Percentiles rank a stretch among this genome's conserved stretches.
phyloP scores from a whole-genome alignment of 257 asterid genomes.

The Perilla frutescens region DNA sequence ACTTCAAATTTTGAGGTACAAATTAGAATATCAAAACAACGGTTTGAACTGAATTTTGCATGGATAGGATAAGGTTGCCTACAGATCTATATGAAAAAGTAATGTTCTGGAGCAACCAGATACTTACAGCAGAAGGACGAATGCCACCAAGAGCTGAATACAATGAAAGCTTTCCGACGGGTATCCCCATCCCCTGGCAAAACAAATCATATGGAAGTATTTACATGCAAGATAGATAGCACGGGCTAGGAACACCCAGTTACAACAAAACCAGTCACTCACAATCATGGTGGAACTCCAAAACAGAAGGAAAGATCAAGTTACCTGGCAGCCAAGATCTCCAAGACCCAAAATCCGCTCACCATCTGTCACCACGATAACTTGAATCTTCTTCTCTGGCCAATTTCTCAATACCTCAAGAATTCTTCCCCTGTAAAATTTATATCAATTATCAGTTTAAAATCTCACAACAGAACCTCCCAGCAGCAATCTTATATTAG shows the following conservation, averaged over 20 bases:
- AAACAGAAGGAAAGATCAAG: constrained; percentile 14
- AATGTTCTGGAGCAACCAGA: constrained; percentile 13
- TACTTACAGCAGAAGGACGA: constrained; percentile 92
- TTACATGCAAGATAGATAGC: not conserved
- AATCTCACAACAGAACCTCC: constrained; percentile 19
- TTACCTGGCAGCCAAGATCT: constrained; percentile 98
- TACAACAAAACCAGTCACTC: not conserved
- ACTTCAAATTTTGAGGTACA: not conserved
- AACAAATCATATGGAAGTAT: constrained; percentile 11
- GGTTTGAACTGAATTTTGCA: not conserved
- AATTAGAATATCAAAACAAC: not conserved
- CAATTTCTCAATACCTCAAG: constrained; percentile 94
- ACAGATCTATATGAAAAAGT: not conserved
- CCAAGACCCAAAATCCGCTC: constrained; percentile 99
- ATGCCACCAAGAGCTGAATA: constrained; percentile 98
- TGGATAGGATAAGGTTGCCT: not conserved
- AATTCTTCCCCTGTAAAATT: constrained; percentile 79
- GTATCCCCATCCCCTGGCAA: constrained; percentile 98
- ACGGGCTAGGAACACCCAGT: not conserved
- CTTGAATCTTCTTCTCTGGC: constrained; percentile 98
- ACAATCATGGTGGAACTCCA: not conserved
- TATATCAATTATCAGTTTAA: constrained; percentile 34
- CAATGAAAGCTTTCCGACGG: constrained; percentile 95
- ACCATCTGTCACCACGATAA: constrained; percentile 96
- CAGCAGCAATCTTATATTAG: not conserved